Base-by-base conservation (phyloP, 2,329 filamentous ascomycete species). In the Paraphaeosphaeria minitans region DNA sequence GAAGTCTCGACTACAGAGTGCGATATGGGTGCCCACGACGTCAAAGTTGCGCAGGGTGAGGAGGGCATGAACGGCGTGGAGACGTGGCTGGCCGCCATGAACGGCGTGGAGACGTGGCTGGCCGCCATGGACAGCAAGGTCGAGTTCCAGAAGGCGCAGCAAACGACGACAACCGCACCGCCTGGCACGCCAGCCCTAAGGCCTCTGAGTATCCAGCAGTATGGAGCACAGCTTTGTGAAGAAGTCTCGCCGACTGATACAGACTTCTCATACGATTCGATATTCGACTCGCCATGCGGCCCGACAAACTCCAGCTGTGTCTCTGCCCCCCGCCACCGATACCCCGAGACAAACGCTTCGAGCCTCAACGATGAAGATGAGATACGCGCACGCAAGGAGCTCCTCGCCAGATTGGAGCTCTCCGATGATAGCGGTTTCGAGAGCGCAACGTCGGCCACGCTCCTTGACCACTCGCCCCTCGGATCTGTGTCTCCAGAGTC, bases 231-330 rank as follows among this genome's bases (percentile, higher is more conserved):
- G 41, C 7, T 43, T 21, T 43, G 19, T 8, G 55, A 64, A 1
- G 58, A 65, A 4, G 12, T 60, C 2, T 74, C 70, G 24, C 71
- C 70, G 8, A 73, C 70, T 1, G 58, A 71, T 19, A 70, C 70
- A 0, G 59, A 53, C 3, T 73, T 71, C 53, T 70, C 69, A 0
- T 46, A 51, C 7, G 14, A 53, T n/a, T 62, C 55, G 22, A 51
- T 74, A 42, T 74, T 73, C 61, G 68, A 70, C 43, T 49, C 45
- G 2, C 63, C 60, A 49, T 29, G n/a, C n/a, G 49, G 46, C 14
- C 21, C 35, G 9, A 12, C 41, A 10, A 13, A 16, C 21, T 12
- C 31, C 33, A 19, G 22, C 39, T 22, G 3, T 35, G 16, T 5
- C 24, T n/a, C 5, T 29, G 16, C 39, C 2, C 22, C n/a, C 19